Conservation (phyloP, 805 yeast genomes). For the Yamadazyma takamatsuzukensis region DNA sequence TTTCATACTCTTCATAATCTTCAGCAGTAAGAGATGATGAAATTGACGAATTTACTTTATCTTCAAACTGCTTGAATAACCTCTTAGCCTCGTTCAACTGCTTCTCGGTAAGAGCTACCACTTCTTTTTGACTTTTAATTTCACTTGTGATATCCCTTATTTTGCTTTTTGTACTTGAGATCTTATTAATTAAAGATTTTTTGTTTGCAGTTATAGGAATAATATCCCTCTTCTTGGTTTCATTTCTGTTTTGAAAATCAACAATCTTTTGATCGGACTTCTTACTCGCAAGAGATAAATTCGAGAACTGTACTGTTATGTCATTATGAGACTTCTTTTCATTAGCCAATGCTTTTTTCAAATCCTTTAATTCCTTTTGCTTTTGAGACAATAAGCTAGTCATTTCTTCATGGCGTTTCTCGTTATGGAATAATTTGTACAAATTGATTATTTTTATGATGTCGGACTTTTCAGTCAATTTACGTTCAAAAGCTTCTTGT, state of each 20-base stretch:
- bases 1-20: slow-evolving; percentile 55
- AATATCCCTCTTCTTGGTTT: slow-evolving; percentile 43
- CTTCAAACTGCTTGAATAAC: slow-evolving; percentile 29
- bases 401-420: slow-evolving; percentile 35
- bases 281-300: slow-evolving; percentile 39
- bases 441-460: slow-evolving; percentile 50
- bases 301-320: slow-evolving; percentile 41
- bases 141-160: slow-evolving; percentile 51
- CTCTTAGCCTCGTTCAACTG: slow-evolving; percentile 45
- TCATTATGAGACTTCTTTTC: slow-evolving; percentile 25
- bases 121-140: slow-evolving; percentile 45
- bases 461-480: slow-evolving; percentile 45
- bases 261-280: slow-evolving; percentile 37
- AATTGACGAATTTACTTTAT: slow-evolving; percentile 14
- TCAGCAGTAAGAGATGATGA: slow-evolving; percentile 22
- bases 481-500: slow-evolving; percentile 61
- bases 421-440: slow-evolving; percentile 64
- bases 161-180: slow-evolving; percentile 44
- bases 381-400: slow-evolving; percentile 30
- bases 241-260: slow-evolving; percentile 37
- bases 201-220: slow-evolving; percentile 63
- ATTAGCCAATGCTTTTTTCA: slow-evolving; percentile 24
- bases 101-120: slow-evolving; percentile 37
- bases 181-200: slow-evolving; percentile 44
- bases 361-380: slow-evolving; percentile 32